Evolutionary conservation across 139 green algal genomes (phyloP).

Genomic region (Chlorella sp.): DNA sequence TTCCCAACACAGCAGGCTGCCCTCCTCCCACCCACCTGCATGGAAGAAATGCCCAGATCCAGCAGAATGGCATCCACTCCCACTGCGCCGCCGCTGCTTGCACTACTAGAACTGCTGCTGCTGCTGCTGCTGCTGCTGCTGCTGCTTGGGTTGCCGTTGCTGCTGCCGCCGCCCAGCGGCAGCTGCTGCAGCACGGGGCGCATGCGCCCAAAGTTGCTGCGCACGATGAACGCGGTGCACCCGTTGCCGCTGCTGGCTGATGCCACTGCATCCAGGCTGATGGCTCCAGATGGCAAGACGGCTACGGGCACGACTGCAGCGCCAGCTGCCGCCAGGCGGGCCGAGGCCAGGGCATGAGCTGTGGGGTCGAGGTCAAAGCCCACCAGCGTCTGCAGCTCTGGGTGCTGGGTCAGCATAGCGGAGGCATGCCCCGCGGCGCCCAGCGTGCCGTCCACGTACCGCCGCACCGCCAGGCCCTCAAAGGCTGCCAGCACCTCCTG

Average conservation of each 20-base stretch:
- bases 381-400: conserved; percentile 77
- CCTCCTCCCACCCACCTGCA: conserved; percentile 90
- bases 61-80: conserved; percentile 87
- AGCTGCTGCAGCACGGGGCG: conserved; percentile 43
- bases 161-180: conserved; percentile 2
- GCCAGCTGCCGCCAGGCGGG: conserved; percentile 49
- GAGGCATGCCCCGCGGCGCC: conserved; percentile 87
- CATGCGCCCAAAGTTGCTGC: conserved; percentile 62
- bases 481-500: conserved; percentile 72
- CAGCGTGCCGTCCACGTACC: conserved; percentile 91
- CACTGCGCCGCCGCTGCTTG: background rate
- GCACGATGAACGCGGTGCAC: conserved; percentile 18
- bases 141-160: background rate
- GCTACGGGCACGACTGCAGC: conserved; percentile 15
- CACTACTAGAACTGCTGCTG: background rate
- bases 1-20: too few species aligned
- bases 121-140: background rate
- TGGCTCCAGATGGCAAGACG: background rate
- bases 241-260: conserved; percentile 15
- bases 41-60: conserved; percentile 96
- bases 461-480: conserved; percentile 29
- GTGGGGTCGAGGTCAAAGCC: conserved; percentile 90
- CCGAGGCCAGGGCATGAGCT: conserved; percentile 75
- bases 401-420: conserved; percentile 72
- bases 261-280: background rate